phyloP scores from a whole-genome alignment of 129 eudicot species.

The Dittrichia graveolens region DNA sequence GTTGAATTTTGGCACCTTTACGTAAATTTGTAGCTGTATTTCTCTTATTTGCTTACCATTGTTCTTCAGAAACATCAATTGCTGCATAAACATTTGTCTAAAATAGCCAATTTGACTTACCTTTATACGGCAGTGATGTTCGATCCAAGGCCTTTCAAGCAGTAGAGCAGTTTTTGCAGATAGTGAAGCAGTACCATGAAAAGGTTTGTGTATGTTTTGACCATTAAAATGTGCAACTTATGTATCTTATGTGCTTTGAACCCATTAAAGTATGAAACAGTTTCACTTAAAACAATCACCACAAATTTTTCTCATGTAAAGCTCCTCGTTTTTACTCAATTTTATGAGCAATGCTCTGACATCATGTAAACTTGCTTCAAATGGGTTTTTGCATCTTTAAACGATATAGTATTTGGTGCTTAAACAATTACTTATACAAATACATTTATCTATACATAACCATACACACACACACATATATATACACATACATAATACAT shows the following conservation, averaged over 20 bases:
- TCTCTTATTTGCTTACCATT: not conserved
- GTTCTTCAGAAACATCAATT: not conserved
- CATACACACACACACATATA: no score
- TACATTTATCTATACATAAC: no score
- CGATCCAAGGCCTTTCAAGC: constrained; percentile 93
- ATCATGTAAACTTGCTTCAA: not conserved
- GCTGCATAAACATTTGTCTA: not conserved
- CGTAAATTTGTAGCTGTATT: not conserved
- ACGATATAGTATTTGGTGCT: not conserved
- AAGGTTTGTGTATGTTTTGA: constrained; percentile 50
- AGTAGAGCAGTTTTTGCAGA: constrained; percentile 88
- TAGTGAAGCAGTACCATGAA: constrained; percentile 77
- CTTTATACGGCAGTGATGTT: constrained; percentile 66
- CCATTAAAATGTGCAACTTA: not conserved
- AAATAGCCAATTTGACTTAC: not conserved
- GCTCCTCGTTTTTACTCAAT: not conserved
- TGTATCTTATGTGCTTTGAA: not conserved
- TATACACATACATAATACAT: no score
- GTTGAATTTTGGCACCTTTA: not conserved
- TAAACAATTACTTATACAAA: not conserved
- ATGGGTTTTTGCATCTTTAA: not conserved
- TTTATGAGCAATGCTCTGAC: not conserved
- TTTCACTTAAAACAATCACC: no score
- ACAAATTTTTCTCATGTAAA: not conserved
- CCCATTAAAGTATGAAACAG: not conserved